Evolutionary conservation across 345 rosid species (phyloP).

Genomic region (Toxicodendron radicans): DNA sequence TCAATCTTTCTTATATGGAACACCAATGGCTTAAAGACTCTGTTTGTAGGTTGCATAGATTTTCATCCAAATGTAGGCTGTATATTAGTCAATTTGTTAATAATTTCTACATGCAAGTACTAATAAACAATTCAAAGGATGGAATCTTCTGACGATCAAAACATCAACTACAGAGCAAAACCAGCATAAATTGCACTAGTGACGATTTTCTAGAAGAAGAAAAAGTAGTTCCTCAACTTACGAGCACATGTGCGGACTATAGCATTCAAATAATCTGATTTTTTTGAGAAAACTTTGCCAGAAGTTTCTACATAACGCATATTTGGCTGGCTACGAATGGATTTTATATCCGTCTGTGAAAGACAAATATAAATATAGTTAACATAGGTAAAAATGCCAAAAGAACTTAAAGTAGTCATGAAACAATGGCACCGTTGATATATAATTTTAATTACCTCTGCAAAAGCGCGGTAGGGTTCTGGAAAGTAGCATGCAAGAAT

Average conservation of each 20-base stretch:
- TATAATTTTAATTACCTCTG: conserved; percentile 46
- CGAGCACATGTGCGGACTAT: conserved; percentile 89
- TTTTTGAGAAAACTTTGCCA: conserved; percentile 71
- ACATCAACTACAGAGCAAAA: background rate
- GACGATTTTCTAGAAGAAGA: background rate
- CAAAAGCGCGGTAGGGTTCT: conserved; percentile 69
- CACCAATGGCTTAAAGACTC: background rate
- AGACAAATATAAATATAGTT: conserved; percentile 19
- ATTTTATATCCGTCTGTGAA: conserved; percentile 81
- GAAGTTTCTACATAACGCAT: conserved; percentile 57
- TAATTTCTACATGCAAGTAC: background rate
- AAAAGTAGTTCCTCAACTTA: conserved; percentile 41
- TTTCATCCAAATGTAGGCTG: background rate
- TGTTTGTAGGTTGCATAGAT: background rate
- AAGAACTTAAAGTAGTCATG: conserved; percentile 13
- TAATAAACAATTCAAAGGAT: background rate
- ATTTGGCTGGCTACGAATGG: conserved; percentile 72
- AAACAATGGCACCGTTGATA: conserved; percentile 7
- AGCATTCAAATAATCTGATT: conserved; percentile 75
- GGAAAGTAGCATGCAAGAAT: conserved; percentile 88
- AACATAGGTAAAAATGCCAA: conserved; percentile 7
- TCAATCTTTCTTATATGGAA: background rate
- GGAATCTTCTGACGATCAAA: background rate
- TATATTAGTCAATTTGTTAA: background rate
- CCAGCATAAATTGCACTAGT: background rate